Evolutionary conservation across 805 yeast genomes (phyloP), one percentile per base, ranked within the genome.

Genomic region (Metschnikowia hibisci): DNA sequence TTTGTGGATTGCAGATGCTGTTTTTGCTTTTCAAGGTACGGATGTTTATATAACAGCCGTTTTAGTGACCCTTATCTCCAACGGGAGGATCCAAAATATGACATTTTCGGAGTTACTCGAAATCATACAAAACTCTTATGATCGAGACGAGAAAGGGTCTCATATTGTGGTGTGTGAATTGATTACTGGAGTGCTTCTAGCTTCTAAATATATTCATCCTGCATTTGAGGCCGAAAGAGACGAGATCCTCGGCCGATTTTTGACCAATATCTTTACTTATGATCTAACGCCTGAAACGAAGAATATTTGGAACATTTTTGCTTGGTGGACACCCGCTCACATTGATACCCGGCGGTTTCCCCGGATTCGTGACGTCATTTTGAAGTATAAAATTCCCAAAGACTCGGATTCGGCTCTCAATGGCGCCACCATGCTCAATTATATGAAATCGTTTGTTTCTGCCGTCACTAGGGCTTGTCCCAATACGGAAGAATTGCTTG

Each of bases 91-190:
- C 8, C 62, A 75, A 3, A 51, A 63, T 3, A 51, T 85, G 13
- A 51, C 66, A 0, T 70, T 79, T 41, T 67, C 66, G 1, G 87
- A 86, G 6, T 53, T 86, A 7, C 56, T 84, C 18, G 72, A 66
- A 0, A 51, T 81, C 1, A 64, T 84, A 14, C 63, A 65, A 5
- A 70, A 66, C 4, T 57, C 74, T 6, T 87, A 83, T 55, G 76
- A 77, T 11, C 69, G 73, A 23, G 82, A 80, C 44, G 96, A 88
- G 45, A 84, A 83, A 53, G 78, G 87, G 12, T 68, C 84, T 2
- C 95, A 90, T 57, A 80, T 93, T 23, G 81, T 84, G 9, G 70
- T 76, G 1, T 78, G 87, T 43, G 97, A 90, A 59, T 59, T 87
- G 2, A 64, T 82, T 23, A 73, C 81, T 13, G 95, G 90, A 2